phyloP scores from a whole-genome alignment of 345 rosid species.

The rapeseed (Brassica napus) region DNA sequence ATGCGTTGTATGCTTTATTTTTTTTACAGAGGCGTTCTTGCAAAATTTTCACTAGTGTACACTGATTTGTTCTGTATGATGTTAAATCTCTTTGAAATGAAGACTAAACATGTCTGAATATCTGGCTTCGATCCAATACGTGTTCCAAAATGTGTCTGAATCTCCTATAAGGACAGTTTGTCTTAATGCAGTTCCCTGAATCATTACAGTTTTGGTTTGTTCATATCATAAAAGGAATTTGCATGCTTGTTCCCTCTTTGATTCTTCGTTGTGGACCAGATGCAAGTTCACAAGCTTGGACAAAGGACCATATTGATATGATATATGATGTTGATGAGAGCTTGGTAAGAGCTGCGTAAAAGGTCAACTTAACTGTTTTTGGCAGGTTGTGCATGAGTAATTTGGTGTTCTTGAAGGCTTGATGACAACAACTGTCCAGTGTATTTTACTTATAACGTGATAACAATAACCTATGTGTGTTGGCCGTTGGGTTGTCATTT shows the following conservation, averaged over 20 bases:
- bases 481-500: no score
- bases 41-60: conserved; percentile 9
- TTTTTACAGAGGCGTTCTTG: conserved; percentile 15
- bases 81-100: conserved; percentile 20
- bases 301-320: not conserved
- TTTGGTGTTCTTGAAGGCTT: conserved; percentile 93
- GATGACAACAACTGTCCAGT: conserved; percentile 88
- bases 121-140: not conserved
- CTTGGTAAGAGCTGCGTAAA: not conserved
- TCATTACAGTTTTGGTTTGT: conserved; percentile 20
- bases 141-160: not conserved
- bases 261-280: not conserved
- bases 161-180: not conserved
- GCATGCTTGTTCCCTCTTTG: not conserved
- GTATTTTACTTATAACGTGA: no score
- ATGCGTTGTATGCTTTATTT: conserved; percentile 28
- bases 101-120: conserved; percentile 21
- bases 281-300: not conserved
- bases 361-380: conserved; percentile 10
- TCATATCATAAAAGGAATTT: not conserved
- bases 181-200: conserved; percentile 43
- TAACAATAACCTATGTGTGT: no score
- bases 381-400: conserved; percentile 92
- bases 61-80: conserved; percentile 34
- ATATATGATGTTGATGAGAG: not conserved